Percentiles rank a stretch among this genome's conserved stretches.
These are phyloP conservation scores for Syzygium grande DNA, from an alignment of 345 rosid genomes.

Conservation along the genomic window DNA sequence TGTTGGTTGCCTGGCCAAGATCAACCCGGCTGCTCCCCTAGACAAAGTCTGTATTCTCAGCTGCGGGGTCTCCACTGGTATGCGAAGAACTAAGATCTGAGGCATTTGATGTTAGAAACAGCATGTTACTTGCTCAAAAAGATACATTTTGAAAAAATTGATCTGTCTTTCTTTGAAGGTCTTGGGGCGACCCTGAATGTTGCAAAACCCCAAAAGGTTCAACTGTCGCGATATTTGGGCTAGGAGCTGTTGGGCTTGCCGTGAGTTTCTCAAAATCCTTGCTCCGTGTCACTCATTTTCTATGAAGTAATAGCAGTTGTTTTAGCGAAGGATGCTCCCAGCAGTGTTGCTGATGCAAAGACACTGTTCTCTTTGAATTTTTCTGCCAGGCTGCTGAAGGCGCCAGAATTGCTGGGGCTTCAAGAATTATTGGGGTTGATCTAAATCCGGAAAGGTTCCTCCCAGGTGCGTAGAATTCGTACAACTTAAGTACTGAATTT, in stretches of 20 bases:
- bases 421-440: constrained; percentile 35
- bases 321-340: not conserved
- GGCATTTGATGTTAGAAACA: not conserved
- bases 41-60: constrained; percentile 38
- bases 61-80: constrained; percentile 31
- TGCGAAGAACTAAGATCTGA: not conserved
- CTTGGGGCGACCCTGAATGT: constrained; percentile 35
- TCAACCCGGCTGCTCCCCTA: constrained; percentile 20
- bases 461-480: constrained; percentile 8
- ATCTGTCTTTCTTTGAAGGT: not conserved
- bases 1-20: constrained; percentile 26
- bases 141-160: not conserved
- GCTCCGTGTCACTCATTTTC: not conserved
- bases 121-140: not conserved
- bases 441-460: constrained; percentile 17
- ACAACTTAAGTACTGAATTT: not conserved
- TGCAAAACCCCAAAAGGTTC: constrained; percentile 27
- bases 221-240: constrained; percentile 25
- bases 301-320: accelerated
- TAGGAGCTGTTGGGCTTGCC: constrained; percentile 38
- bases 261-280: constrained; percentile 2
- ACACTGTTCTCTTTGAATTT: not conserved
- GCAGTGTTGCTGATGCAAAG: not conserved
- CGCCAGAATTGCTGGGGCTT: constrained; percentile 34
- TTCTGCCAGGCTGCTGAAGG: constrained; percentile 31